phyloP scores from a whole-genome alignment of 2,329 filamentous ascomycete genomes.

The Neobulgaria alba region DNA sequence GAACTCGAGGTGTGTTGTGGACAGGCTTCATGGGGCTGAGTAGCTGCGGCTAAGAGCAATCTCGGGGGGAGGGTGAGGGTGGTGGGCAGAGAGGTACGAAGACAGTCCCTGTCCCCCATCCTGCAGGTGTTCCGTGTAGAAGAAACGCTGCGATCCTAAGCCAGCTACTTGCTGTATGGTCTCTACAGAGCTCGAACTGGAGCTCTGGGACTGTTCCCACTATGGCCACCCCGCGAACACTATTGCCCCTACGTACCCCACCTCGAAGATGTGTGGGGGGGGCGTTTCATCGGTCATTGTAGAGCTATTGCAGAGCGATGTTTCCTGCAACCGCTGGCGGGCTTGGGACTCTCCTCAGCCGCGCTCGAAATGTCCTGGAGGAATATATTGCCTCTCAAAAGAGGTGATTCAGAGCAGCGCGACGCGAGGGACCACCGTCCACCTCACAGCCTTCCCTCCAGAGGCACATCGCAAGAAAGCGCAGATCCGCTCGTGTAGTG shows the following conservation, averaged over 20 bases:
- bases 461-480: no score
- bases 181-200: not conserved
- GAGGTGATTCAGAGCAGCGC: no score
- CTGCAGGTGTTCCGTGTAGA: no score
- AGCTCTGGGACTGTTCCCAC: not conserved
- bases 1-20: not conserved
- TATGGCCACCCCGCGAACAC: not conserved
- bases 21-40: constrained; percentile 10
- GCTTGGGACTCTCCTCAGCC: not conserved
- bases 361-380: not conserved
- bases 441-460: not conserved
- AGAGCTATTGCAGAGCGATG: no score
- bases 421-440: no score
- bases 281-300: not conserved
- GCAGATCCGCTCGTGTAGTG: no score
- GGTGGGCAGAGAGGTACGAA: not conserved
- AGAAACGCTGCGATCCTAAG: not conserved
- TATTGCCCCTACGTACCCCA: not conserved
- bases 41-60: not conserved
- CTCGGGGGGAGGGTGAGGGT: not conserved
- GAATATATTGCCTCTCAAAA: not conserved
- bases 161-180: not conserved
- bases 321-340: no score
- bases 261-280: not conserved
- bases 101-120: no score